Conservation (phyloP, 805 yeast genomes). For the Sugiyamaella chiloensis region DNA sequence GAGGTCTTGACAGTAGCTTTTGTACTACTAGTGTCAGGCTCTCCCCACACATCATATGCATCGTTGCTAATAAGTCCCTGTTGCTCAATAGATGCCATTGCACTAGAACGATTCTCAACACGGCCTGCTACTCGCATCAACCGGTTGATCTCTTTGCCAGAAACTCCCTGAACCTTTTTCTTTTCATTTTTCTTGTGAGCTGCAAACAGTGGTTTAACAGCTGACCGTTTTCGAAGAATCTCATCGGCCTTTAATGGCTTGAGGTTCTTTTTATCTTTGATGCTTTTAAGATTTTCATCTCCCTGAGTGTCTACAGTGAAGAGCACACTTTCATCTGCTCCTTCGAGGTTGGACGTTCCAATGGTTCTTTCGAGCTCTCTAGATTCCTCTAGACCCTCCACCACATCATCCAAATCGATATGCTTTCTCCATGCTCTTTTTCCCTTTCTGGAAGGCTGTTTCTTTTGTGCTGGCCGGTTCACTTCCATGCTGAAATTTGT, state of each 20-base stretch:
- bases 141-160: constrained; percentile 57
- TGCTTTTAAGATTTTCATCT: constrained; percentile 43
- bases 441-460: constrained; percentile 85
- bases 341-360: constrained; percentile 29
- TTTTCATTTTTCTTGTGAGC: constrained; percentile 35
- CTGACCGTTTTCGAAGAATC: constrained; percentile 73
- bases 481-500: constrained; percentile 30
- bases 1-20: constrained; percentile 19
- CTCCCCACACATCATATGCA: constrained; percentile 70
- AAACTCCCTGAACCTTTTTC: constrained; percentile 57
- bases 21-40: constrained; percentile 12
- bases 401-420: constrained; percentile 80
- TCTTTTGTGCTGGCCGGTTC: constrained; percentile 54
- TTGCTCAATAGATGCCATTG: constrained; percentile 52
- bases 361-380: constrained; percentile 52
- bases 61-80: constrained; percentile 60
- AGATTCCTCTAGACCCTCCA: constrained; percentile 61
- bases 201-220: constrained; percentile 60
- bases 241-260: constrained; percentile 55
- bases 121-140: constrained; percentile 77
- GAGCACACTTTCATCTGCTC: constrained; percentile 41
- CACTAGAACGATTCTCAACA: constrained; percentile 50
- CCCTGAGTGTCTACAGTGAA: constrained; percentile 69
- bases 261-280: constrained; percentile 41
- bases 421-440: constrained; percentile 92